Evolutionary conservation across 495 filamentous ascomycete genomes (phyloP).

Genomic region (Friedmanniomyces endolithicus): DNA sequence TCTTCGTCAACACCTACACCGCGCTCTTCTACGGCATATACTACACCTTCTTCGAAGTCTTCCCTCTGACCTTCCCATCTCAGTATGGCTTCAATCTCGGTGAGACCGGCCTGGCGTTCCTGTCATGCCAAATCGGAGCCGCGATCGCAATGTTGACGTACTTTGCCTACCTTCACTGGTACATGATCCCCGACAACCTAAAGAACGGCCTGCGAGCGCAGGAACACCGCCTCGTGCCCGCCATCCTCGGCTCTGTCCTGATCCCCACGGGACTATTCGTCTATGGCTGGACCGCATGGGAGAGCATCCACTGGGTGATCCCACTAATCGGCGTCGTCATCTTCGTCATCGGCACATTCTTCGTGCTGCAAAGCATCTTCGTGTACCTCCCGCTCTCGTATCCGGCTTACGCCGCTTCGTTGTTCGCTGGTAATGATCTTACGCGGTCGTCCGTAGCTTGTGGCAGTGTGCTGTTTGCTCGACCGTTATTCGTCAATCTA

Average conservation of each 20-base stretch:
- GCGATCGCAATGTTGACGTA: not conserved
- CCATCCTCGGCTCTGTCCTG: not conserved
- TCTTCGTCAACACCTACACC: constrained; percentile 47
- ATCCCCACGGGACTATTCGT: not conserved
- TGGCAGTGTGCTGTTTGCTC: constrained; percentile 43
- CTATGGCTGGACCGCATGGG: not conserved
- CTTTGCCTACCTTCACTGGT: not conserved
- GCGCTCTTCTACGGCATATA: constrained; percentile 27
- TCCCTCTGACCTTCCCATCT: constrained; percentile 50
- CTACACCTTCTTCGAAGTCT: constrained; percentile 42
- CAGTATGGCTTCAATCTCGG: constrained; percentile 49
- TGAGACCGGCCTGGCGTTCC: not conserved
- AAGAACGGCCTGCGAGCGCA: not conserved
- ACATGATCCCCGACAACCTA: not conserved
- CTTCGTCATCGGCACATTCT: not conserved
- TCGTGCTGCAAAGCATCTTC: constrained; percentile 30
- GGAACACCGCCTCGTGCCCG: not conserved
- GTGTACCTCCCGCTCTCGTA: constrained; percentile 47
- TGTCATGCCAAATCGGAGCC: not conserved
- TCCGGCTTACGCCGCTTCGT: constrained; percentile 44
- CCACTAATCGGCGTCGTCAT: not conserved
- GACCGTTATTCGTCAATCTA: constrained; percentile 38
- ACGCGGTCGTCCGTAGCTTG: constrained; percentile 43
- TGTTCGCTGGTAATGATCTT: constrained; percentile 28
- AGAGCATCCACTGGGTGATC: not conserved